Evolutionary conservation across 345 rosid genomes (phyloP), one percentile per base, ranked within the genome.

Genomic region (Schrenkiella parvula): DNA sequence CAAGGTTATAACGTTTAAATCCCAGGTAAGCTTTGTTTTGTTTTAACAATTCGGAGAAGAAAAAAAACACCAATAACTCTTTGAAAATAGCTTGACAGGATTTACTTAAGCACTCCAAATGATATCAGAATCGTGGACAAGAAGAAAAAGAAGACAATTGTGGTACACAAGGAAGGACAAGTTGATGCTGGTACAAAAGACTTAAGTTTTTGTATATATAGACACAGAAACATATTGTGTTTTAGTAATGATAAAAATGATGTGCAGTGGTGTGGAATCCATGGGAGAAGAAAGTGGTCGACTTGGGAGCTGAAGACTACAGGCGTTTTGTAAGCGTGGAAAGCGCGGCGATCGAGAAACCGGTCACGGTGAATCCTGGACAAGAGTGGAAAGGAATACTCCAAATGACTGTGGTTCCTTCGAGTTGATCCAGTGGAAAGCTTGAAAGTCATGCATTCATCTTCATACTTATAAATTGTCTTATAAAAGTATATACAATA

Each of bases 191-290:
- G 98, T 89, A 78, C 84, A 82, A 48, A 58, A 60, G 34, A 55
- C 37, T 2, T 17, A 6, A 5, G 5, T 17, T 53, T 17, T 15
- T 15, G 21, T 34, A 47, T 3, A 37, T 38, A 4, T 7, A 42
- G 19, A 62, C 29, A 51, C 11, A 50, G 4, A 41, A 18, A 19
- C 43, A 48, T 12, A 39, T 22, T 60, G 46, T n/a, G 48, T 34
- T 44, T 11, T 22, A 56, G 48, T 46, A 65, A 66, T 46, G 51
- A 52, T 47, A 21, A 1, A 42, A 1, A 73, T 37, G 57, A 66
- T 11, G 13, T 78, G 82, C 81, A 93, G 98, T 92, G 67, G 92
- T 89, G 47, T 95, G 98, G 99, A 95, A 92, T 80, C 98, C 99
- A 18, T 89, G 98, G 99, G 98, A 89, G 61, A 91, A 84, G 83